Conservation (phyloP, 1,284 basidiomycete species). For the Irpex sp. region DNA sequence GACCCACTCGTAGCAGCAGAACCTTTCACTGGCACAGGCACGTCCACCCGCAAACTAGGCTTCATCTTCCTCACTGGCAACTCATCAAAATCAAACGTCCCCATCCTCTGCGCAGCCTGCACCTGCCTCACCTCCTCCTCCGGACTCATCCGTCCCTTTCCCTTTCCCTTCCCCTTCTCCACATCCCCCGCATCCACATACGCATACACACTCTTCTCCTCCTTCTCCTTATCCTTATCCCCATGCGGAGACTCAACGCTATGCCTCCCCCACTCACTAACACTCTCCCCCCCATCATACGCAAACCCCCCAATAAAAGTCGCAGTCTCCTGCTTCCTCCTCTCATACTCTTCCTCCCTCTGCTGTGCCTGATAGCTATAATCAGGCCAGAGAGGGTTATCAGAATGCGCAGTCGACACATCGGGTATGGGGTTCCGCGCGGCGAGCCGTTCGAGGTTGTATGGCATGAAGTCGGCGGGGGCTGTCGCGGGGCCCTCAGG, state of each 20-base stretch:
- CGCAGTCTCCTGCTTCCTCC: constrained; percentile 36
- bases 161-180: background rate
- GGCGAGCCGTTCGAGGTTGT: constrained; percentile 15
- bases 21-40: background rate
- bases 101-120: constrained; percentile 34
- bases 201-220: too few species aligned
- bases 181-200: too few species aligned
- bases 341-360: constrained; percentile 2
- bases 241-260: background rate
- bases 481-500: constrained; percentile 50
- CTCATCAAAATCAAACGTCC: constrained; percentile 55
- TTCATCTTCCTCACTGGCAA: constrained; percentile 28
- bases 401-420: background rate
- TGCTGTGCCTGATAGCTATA: constrained; percentile 9
- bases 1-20: background rate
- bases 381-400: constrained; percentile 17
- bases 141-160: background rate
- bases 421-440: constrained; percentile 22
- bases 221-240: too few species aligned
- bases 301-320: constrained; percentile 52
- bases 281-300: constrained; percentile 25
- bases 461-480: constrained; percentile 22
- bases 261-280: background rate
- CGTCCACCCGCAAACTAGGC: background rate
- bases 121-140: background rate